Evolutionary conservation across 2,329 filamentous ascomycete species (phyloP).

Genomic region (Dactylonectria estremocensis): DNA sequence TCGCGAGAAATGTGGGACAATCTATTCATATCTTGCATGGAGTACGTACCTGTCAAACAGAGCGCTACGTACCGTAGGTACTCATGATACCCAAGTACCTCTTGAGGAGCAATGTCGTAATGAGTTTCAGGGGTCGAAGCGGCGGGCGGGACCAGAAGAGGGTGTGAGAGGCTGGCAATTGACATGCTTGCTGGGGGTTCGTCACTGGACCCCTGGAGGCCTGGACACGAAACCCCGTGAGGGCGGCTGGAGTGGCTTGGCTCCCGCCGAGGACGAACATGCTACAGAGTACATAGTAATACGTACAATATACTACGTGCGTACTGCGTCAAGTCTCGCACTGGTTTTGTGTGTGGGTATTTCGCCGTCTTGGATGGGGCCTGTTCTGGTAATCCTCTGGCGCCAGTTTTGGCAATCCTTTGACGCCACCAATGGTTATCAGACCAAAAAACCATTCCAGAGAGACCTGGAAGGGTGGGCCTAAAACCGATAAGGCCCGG

Average conservation of each 20-base stretch:
- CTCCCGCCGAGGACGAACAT: neutral
- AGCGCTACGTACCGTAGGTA: neutral
- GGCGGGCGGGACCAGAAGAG: neutral
- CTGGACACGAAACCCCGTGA: conserved; percentile 18
- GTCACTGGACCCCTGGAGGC: conserved; percentile 7
- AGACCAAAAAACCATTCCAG: neutral
- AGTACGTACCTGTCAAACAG: neutral
- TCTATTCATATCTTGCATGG: neutral
- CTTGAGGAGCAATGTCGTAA: conserved; percentile 3
- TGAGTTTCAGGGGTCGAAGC: conserved; percentile 28
- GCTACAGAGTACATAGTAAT: too few relatives aligned
- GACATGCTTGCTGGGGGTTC: conserved; percentile 25
- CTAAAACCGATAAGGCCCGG: conserved; percentile 24
- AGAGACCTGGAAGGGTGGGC: neutral
- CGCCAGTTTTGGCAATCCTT: neutral
- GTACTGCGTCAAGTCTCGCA: neutral
- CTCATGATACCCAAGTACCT: neutral
- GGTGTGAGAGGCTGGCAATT: neutral
- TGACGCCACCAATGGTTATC: conserved; percentile 1
- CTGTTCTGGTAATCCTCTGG: conserved; percentile 2
- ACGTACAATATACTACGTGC: too few relatives aligned
- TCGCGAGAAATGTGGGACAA: conserved; percentile 10
- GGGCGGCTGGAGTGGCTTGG: conserved; percentile 16
- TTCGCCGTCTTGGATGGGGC: neutral
- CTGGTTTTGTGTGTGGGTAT: neutral